Evolutionary conservation across 140 eudicot genomes (phyloP).

Genomic region (Cichorium intybus): DNA sequence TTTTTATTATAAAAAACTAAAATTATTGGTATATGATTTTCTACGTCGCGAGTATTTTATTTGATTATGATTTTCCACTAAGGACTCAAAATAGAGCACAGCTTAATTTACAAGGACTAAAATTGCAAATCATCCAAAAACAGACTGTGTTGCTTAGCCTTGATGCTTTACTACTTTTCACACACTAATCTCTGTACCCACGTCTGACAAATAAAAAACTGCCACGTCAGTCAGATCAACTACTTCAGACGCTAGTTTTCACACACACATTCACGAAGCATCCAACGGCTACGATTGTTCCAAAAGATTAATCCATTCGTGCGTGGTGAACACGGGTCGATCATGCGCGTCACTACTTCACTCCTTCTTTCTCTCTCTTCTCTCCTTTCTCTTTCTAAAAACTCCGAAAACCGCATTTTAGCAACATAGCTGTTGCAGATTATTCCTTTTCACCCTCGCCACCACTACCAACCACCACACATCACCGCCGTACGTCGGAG

Average conservation of each 20-base stretch:
- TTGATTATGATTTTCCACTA: no score
- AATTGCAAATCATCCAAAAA: background rate
- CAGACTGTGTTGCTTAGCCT: conserved; percentile 6
- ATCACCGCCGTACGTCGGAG: conserved; percentile 41
- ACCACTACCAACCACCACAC: conserved; percentile 30
- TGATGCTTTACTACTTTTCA: conserved; percentile 29
- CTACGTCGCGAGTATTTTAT: no score
- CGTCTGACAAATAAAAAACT: conserved; percentile 23
- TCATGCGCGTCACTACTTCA: background rate
- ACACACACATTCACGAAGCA: background rate
- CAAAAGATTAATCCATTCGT: background rate
- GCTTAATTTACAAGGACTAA: background rate
- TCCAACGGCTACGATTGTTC: background rate
- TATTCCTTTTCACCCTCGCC: background rate
- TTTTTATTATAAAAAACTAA: no score
- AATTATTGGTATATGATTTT: no score
- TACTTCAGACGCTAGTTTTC: conserved; percentile 18
- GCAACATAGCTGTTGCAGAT: conserved; percentile 23
- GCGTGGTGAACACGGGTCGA: background rate
- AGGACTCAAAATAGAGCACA: background rate
- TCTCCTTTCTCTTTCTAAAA: conserved; percentile 25
- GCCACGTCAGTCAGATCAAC: conserved; percentile 20
- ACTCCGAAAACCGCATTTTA: conserved; percentile 20
- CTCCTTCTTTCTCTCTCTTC: conserved; percentile 22
- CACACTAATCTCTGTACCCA: conserved; percentile 33